Percentiles rank a stretch among this genome's conserved stretches.
These are phyloP conservation scores for Posidonia oceanica DNA, from an alignment of 116 monocot species.

Conservation along the genomic window DNA sequence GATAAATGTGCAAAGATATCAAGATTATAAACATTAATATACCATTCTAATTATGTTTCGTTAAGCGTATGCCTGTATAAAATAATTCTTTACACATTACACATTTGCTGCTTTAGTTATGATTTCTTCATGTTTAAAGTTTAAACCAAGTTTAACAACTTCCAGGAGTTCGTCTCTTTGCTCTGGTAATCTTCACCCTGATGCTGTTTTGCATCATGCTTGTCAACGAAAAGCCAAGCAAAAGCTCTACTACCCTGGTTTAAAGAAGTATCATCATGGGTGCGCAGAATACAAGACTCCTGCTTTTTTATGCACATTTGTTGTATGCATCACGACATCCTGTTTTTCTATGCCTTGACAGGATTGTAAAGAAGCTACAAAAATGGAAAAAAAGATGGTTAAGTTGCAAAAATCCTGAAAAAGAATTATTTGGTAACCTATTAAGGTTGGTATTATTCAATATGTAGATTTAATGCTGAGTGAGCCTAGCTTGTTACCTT, in stretches of 20 bases:
- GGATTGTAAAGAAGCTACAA: conserved; percentile 43
- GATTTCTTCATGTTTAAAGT: too few relatives aligned
- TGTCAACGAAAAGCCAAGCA: conserved; percentile 21
- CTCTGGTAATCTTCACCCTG: conserved; percentile 62
- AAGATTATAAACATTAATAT: too few relatives aligned
- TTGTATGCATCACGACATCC: neutral
- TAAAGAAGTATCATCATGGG: conserved; percentile 51
- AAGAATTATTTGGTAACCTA: conserved; percentile 3
- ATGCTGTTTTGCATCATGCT: conserved; percentile 34
- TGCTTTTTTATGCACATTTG: neutral
- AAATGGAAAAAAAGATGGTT: conserved; percentile 52
- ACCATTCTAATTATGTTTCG: too few relatives aligned
- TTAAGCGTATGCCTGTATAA: too few relatives aligned
- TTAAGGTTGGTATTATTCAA: neutral
- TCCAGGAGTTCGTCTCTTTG: conserved; percentile 66
- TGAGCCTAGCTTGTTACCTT: too few relatives aligned
- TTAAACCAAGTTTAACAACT: too few relatives aligned
- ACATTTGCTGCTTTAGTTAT: too few relatives aligned
- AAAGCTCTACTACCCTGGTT: conserved; percentile 36
- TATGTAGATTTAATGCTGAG: too few relatives aligned
- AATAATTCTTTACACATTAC: too few relatives aligned
- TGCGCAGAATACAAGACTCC: conserved; percentile 16
- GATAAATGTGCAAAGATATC: too few relatives aligned
- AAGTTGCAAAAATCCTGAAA: conserved; percentile 43
- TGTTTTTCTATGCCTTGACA: conserved; percentile 13